Base-by-base conservation (phyloP, 257 asterid genomes). In the Parsonsia alboflavescens region DNA sequence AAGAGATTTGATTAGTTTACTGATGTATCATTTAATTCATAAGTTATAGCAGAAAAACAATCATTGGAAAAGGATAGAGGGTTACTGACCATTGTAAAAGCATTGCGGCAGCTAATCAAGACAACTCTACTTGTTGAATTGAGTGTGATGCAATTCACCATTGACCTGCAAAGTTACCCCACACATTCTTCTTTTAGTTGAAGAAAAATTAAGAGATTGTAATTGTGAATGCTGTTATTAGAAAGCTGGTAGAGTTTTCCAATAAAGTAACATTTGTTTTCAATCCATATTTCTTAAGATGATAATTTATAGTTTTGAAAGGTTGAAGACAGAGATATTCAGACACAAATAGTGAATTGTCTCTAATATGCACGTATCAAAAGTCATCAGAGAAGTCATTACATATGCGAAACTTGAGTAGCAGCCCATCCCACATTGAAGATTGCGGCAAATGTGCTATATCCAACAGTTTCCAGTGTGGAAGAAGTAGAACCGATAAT, bases 381-480 rank as follows among this genome's bases (percentile, higher is more conserved):
- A 36, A 62, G 15, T 61, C 13, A 62, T 2, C 1, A 26, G 62
- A 64, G 57, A 73, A 74, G 74, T 42, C 54, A 75, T 80, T 89
- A 93, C 98, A 93, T 91, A 87, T 93, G 98, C 16, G 98, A 91
- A 45, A 93, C 97, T 88, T 93, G 97, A 76, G 98, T 89, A 73
- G 97, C 97, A 67, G 98, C 98, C 98, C 98, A 91, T 63, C 98
- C 98, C 7, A 93, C 70, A 73, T 91, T 91, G 85, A 91, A 93
- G 78, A 91, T 73, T 67, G 97, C 97, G 46, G 97, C 97, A 71
- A 93, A 93, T 74, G 84, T 64, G 82, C 96, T 86, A 80, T 91
- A 93, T 58, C 94, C 84, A 78, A 90, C 79, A 71, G 96, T 93
- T 75, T 76, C 83, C 73, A 82, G 48, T 73, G 86, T 79, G 56